Conservation (phyloP, 2,329 filamentous ascomycete species). For the Cladobotryum mycophilum region DNA sequence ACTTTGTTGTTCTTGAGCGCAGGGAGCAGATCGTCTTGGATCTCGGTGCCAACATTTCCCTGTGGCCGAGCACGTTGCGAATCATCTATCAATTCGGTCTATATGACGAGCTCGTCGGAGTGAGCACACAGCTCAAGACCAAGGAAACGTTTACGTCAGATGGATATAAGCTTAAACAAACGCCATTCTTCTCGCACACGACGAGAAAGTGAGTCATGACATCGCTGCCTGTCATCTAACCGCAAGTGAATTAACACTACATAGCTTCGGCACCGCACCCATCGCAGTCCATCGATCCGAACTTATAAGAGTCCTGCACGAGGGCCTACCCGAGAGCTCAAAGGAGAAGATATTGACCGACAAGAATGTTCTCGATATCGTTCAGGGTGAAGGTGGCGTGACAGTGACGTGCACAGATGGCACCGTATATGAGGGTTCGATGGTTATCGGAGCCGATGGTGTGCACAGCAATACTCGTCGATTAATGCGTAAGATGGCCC, state of each 20-base stretch:
- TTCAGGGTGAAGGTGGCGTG: conserved; percentile 16
- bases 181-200: conserved; percentile 17
- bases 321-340: conserved; percentile 18
- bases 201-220: conserved; percentile 18
- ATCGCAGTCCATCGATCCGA: conserved; percentile 26
- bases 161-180: conserved; percentile 19
- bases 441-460: conserved; percentile 36
- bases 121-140: conserved; percentile 17
- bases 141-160: conserved; percentile 21
- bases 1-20: conserved; percentile 34
- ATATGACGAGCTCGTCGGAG: conserved; percentile 14
- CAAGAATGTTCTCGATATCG: conserved; percentile 20
- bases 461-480: conserved; percentile 30
- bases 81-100: conserved; percentile 28
- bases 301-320: conserved; percentile 23
- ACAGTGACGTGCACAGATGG: conserved; percentile 28
- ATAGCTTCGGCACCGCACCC: conserved; percentile 16
- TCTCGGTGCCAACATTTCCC: conserved; percentile 25
- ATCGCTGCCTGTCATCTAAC: no score
- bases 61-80: conserved; percentile 23
- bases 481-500: conserved; percentile 26
- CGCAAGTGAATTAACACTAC: not conserved
- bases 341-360: conserved; percentile 22
- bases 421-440: conserved; percentile 24
- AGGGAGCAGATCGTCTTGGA: conserved; percentile 21